These are phyloP conservation scores for Trichosporon sp. DNA, from an alignment of 1,284 basidiomycete genomes.

Conservation along the genomic window DNA sequence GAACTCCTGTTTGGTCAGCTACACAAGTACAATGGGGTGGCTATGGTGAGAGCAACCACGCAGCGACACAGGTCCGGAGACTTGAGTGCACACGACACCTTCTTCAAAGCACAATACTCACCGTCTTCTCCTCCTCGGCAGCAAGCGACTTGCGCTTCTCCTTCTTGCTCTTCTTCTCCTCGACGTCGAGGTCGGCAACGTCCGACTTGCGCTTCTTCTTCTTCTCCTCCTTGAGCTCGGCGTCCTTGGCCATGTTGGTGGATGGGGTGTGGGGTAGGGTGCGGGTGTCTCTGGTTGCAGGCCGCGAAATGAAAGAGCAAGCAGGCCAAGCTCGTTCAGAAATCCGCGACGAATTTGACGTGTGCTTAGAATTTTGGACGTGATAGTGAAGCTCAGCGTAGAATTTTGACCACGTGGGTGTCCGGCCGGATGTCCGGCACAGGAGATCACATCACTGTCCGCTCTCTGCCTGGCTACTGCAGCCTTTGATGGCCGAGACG, in stretches of 20 bases:
- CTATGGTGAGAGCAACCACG: too few relatives aligned
- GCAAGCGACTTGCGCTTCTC: conserved; percentile 49
- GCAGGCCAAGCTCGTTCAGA: neutral
- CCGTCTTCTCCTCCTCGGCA: conserved; percentile 41
- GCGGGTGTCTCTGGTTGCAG: conserved; percentile 1
- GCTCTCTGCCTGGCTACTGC: neutral
- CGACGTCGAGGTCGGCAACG: conserved; percentile 35
- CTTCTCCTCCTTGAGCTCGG: conserved; percentile 46
- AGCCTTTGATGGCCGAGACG: neutral
- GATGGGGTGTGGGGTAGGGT: conserved; percentile 9
- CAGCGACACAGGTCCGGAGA: neutral
- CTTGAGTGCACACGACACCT: conserved; percentile 27
- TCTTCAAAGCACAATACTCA: neutral
- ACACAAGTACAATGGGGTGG: neutral
- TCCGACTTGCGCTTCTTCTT: conserved; percentile 51
- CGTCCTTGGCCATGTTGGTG: conserved; percentile 45
- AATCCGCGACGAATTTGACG: neutral
- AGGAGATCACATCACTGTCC: too few relatives aligned
- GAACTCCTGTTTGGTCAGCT: conserved; percentile 44
- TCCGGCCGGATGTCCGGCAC: neutral
- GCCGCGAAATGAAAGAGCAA: neutral
- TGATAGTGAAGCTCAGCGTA: neutral
- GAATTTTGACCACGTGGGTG: neutral
- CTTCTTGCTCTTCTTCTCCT: conserved; percentile 50
- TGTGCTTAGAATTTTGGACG: neutral